These are phyloP conservation scores for Ichthyophthirius multifiliis DNA, from an alignment of 169 alveolate genomes.

Conservation along the genomic window DNA sequence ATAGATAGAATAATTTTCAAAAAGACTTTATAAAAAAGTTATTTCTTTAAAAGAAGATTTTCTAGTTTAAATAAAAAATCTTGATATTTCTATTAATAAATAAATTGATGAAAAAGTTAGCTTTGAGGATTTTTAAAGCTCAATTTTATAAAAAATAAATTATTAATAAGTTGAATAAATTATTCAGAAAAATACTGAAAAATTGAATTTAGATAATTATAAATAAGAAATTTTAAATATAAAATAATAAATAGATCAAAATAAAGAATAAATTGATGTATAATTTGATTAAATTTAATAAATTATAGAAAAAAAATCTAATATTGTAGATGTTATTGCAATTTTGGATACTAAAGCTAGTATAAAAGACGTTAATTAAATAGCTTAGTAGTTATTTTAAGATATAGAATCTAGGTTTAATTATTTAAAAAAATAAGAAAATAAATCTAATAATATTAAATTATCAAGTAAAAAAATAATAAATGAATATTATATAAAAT, in stretches of 20 bases:
- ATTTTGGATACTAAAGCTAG: constrained; percentile 10
- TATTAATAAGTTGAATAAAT: background rate
- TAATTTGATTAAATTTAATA: constrained; percentile 62
- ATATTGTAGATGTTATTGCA: constrained; percentile 1
- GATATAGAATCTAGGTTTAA: too few relatives aligned
- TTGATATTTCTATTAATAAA: background rate
- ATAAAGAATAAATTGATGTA: constrained; percentile 36
- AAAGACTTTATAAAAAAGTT: background rate
- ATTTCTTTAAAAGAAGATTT: background rate
- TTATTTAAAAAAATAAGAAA: too few relatives aligned
- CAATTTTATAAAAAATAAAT: background rate
- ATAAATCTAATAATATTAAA: too few relatives aligned
- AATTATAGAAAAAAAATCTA: background rate
- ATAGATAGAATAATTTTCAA: background rate
- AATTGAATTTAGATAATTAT: background rate
- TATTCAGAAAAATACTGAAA: background rate
- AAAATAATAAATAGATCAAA: constrained; percentile 44
- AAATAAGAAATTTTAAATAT: background rate
- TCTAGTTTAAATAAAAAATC: background rate
- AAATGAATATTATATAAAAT: too few relatives aligned
- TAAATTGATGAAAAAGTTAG: background rate
- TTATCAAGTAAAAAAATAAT: too few relatives aligned
- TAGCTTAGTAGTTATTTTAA: too few relatives aligned
- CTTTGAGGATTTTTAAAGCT: background rate
- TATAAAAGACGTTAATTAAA: too few relatives aligned